Evolutionary conservation across 1,284 basidiomycete species (phyloP).

Genomic region (Mrakiaceae sp.): DNA sequence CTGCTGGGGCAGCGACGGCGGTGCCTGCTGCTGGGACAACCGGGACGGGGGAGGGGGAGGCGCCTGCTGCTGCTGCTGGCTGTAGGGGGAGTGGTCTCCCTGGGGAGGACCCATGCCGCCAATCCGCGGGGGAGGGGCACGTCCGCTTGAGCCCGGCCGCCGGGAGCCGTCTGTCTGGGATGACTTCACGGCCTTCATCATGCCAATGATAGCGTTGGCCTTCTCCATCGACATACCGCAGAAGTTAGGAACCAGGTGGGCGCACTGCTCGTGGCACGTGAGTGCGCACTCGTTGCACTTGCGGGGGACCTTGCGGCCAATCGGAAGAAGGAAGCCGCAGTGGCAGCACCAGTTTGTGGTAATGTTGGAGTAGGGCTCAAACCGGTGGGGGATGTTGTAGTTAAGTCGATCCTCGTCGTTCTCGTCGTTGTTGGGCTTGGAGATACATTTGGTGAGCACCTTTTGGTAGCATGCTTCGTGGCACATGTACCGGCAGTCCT

Average conservation of each 20-base stretch:
- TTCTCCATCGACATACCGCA: slow-evolving; percentile 99
- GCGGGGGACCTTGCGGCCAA: slow-evolving; percentile 91
- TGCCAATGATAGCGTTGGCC: slow-evolving; percentile 82
- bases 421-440: slow-evolving; percentile 87
- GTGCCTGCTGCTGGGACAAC: too few species aligned
- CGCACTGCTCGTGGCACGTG: slow-evolving; percentile 95
- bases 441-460: slow-evolving; percentile 98
- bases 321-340: slow-evolving; percentile 94
- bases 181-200: slow-evolving; percentile 66
- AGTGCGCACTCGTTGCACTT: slow-evolving; percentile 93
- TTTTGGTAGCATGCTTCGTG: slow-evolving; percentile 99
- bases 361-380: slow-evolving; percentile 93
- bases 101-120: slow-evolving; percentile 20
- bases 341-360: slow-evolving; percentile 99
- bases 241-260: slow-evolving; percentile 96
- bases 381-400: slow-evolving; percentile 97
- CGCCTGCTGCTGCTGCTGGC: slow-evolving; percentile 20
- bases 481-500: slow-evolving; percentile 97
- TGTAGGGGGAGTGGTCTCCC: slow-evolving; percentile 24
- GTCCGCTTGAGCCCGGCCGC: neutral
- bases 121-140: slow-evolving; percentile 16
- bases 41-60: slow-evolving; percentile 15
- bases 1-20: too few species aligned
- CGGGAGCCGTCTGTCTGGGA: slow-evolving; percentile 23
- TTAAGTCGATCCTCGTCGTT: slow-evolving; percentile 98